A percentile compares a stretch with the other conserved stretches of the same genome.
phyloP scores from a whole-genome alignment of 2,329 filamentous ascomycete genomes.

The Cercospora nicotianae region DNA sequence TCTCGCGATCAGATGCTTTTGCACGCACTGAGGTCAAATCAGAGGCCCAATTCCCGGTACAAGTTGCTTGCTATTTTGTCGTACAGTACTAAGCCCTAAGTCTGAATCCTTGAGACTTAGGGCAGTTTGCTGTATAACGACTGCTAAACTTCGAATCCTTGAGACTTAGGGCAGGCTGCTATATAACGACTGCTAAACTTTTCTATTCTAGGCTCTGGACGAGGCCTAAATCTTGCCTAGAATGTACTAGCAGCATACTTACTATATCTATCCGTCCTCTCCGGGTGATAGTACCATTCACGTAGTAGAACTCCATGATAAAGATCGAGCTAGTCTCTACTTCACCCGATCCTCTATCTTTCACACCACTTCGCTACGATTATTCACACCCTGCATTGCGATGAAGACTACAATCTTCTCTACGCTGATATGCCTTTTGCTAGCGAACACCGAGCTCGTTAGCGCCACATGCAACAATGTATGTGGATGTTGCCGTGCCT shows the following conservation, averaged over 20 bases:
- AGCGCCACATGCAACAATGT: background rate
- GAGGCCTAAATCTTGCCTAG: background rate
- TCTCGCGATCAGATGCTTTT: no score
- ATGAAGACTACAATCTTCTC: background rate
- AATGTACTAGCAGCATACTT: background rate
- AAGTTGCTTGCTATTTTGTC: background rate
- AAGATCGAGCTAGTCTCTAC: background rate
- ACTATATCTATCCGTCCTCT: background rate
- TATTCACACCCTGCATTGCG: background rate
- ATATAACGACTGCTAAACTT: background rate
- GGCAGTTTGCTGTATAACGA: no score
- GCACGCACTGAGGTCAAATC: background rate
- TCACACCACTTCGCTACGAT: background rate
- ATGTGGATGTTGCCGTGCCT: background rate
- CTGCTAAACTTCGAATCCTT: no score
- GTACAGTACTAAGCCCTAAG: background rate
- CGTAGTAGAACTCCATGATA: background rate
- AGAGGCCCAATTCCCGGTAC: background rate
- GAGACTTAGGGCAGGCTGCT: no score
- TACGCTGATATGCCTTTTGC: background rate
- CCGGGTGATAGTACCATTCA: background rate
- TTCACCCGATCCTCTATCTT: background rate
- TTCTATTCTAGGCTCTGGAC: background rate
- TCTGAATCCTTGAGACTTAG: no score
- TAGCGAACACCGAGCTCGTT: background rate